Percentiles rank a stretch among this genome's conserved stretches.
Evolutionary conservation across 331 rosid species (phyloP).

Genomic region (Arachis monticola): DNA sequence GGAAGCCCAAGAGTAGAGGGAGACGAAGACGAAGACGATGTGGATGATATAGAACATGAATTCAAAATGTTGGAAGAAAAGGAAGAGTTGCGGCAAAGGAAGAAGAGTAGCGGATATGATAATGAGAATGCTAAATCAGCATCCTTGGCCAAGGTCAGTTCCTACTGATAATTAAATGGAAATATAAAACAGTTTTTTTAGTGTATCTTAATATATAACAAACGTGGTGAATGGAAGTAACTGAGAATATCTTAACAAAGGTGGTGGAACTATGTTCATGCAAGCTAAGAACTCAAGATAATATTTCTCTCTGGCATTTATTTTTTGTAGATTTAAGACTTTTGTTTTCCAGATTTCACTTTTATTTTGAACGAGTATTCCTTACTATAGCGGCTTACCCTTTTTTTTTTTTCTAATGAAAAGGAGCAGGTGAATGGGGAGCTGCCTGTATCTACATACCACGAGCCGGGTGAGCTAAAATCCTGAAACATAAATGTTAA

Average conservation of each 20-base stretch:
- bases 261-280: no score
- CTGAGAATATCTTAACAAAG: no score
- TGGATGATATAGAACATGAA: constrained; percentile 95
- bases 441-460: constrained; percentile 28
- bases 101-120: constrained; percentile 71
- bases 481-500: neutral
- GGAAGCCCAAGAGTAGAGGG: constrained; percentile 97
- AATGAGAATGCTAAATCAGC: constrained; percentile 53
- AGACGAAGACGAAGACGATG: constrained; percentile 93
- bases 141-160: constrained; percentile 41
- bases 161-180: neutral
- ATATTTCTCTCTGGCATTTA: constrained; percentile 1
- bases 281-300: neutral
- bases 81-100: constrained; percentile 68
- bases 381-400: neutral
- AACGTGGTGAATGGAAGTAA: no score
- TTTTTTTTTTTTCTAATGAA: constrained; percentile 1
- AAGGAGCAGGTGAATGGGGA: constrained; percentile 49
- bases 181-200: neutral
- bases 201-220: no score
- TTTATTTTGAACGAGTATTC: constrained; percentile 11
- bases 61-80: constrained; percentile 74
- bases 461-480: no score
- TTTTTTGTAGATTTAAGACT: no score
- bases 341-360: neutral